Evolutionary conservation across 257 asterid species (phyloP).

Genomic region (Solanum medicagineum): DNA sequence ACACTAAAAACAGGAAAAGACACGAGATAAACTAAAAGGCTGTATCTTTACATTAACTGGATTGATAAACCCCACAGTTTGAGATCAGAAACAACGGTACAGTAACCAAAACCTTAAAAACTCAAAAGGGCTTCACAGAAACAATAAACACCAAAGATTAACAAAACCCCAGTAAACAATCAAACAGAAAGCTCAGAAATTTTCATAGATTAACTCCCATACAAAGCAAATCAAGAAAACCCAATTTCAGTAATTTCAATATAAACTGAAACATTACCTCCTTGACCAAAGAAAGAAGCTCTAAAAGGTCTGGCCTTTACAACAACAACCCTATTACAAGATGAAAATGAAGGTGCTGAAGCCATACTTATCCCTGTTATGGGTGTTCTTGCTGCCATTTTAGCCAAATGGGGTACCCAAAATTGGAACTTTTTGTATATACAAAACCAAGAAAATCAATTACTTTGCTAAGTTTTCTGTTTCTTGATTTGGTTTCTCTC

Average conservation of each 20-base stretch:
- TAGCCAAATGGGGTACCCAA: neutral
- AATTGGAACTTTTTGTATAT: neutral
- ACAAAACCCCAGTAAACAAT: neutral
- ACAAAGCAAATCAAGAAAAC: neutral
- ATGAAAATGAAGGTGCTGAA: constrained; percentile 36
- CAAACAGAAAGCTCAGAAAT: neutral
- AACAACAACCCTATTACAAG: constrained; percentile 27
- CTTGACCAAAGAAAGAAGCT: constrained; percentile 51
- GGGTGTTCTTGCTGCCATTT: constrained; percentile 55
- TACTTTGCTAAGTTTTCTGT: neutral
- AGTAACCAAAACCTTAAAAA: neutral
- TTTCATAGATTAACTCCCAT: neutral
- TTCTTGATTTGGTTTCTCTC: neutral
- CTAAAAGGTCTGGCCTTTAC: constrained; percentile 27
- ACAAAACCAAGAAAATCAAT: neutral
- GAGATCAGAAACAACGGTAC: neutral
- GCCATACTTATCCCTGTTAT: constrained; percentile 40
- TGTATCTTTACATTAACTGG: neutral
- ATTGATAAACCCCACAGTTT: neutral
- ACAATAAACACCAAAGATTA: neutral
- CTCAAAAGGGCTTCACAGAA: neutral
- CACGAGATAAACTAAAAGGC: neutral
- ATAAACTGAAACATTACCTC: constrained; percentile 34
- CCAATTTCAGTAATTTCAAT: neutral
- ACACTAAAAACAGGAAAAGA: neutral